Percentiles rank a stretch among this genome's conserved stretches.
These are phyloP conservation scores for Picochlorum costavermella DNA, from an alignment of 139 green algal species.

Conservation along the genomic window DNA sequence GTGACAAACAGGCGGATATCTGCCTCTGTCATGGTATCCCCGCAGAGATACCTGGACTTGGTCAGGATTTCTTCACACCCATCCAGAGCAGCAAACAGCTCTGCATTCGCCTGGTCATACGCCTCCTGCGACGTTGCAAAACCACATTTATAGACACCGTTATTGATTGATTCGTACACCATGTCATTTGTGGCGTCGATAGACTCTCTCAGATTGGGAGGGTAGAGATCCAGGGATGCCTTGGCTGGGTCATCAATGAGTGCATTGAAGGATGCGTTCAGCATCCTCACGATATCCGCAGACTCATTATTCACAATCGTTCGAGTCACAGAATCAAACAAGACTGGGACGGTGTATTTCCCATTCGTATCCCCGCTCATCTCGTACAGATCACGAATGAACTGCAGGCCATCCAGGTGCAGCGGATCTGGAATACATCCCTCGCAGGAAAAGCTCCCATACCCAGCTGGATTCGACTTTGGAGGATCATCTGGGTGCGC, in stretches of 20 bases:
- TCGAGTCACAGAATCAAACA: conserved; percentile 85
- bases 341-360: conserved; percentile 84
- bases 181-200: conserved; percentile 82
- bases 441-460: conserved; percentile 1
- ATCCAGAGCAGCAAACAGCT: conserved; percentile 79
- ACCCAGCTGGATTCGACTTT: conserved; percentile 4
- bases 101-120: conserved; percentile 17
- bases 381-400: conserved; percentile 79
- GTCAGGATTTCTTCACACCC: conserved; percentile 67
- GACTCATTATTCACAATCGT: conserved; percentile 97
- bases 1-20: conserved; percentile 90
- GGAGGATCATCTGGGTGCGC: conserved; percentile 42
- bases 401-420: conserved; percentile 51
- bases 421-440: conserved; percentile 62
- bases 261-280: conserved; percentile 83
- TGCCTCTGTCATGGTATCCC: conserved; percentile 79
- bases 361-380: conserved; percentile 48
- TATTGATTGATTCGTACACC: conserved; percentile 89
- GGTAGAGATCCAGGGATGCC: conserved; percentile 66
- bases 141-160: conserved; percentile 91
- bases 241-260: conserved; percentile 47
- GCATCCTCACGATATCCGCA: conserved; percentile 83
- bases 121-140: conserved; percentile 77
- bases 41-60: conserved; percentile 71
- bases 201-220: conserved; percentile 42